Conservation (phyloP, 1,284 basidiomycete species). For the Marasmius sp. region DNA sequence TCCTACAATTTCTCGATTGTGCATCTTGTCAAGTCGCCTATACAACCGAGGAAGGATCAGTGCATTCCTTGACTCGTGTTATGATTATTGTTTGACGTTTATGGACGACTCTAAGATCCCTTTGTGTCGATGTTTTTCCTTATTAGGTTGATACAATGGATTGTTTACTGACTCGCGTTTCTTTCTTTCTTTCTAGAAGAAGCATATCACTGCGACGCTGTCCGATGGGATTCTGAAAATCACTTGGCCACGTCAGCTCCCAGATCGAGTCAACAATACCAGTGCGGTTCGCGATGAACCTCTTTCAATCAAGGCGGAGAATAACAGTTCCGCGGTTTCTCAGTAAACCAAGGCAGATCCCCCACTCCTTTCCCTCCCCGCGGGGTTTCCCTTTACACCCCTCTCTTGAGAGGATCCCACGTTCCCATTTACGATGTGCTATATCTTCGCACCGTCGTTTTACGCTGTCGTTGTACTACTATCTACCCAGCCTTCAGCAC, state of each 20-base stretch:
- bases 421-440: too few species aligned
- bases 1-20: neutral
- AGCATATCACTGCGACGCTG: slow-evolving; percentile 39
- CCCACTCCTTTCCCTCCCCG: too few species aligned
- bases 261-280: neutral
- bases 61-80: neutral
- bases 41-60: neutral
- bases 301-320: neutral
- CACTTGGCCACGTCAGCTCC: slow-evolving; percentile 42
- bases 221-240: slow-evolving; percentile 49
- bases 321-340: too few species aligned
- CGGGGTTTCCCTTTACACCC: too few species aligned
- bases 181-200: slow-evolving; percentile 28
- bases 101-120: neutral
- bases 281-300: neutral
- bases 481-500: too few species aligned
- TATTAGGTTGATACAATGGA: slow-evolving; percentile 2
- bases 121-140: neutral
- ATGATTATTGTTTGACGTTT: neutral
- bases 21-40: neutral
- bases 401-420: too few species aligned
- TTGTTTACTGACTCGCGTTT: slow-evolving; percentile 8
- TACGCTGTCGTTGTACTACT: too few species aligned
- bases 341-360: too few species aligned
- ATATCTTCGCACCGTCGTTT: too few species aligned